A percentile compares a stretch with the other conserved stretches of the same genome.
phyloP scores from a whole-genome alignment of 495 filamentous ascomycete species.

The Tuber magnatum region DNA sequence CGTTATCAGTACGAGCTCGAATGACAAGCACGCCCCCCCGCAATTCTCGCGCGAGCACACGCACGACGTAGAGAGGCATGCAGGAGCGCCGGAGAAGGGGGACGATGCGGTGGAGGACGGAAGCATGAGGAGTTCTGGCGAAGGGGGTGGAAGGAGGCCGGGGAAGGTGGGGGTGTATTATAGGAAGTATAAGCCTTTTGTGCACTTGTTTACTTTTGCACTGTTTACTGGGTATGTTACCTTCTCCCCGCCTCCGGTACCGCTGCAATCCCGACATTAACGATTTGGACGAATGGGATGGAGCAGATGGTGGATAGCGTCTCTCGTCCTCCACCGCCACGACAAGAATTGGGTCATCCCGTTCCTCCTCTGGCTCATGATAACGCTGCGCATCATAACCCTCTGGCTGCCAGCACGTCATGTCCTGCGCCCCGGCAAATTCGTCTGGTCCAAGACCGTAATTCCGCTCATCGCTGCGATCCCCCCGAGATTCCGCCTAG shows the following conservation, averaged over 20 bases:
- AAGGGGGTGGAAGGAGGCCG: constrained; percentile 8
- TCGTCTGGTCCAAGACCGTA: constrained; percentile 59
- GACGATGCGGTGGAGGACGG: constrained; percentile 35
- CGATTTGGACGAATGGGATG: constrained; percentile 2
- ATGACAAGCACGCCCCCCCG: constrained; percentile 7
- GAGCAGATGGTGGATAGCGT: constrained; percentile 78
- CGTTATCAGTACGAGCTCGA: constrained; percentile 42
- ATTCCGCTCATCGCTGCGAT: constrained; percentile 49
- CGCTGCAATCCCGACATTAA: background rate
- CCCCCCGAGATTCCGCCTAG: constrained; percentile 57
- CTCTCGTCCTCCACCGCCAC: constrained; percentile 62
- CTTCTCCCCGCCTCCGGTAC: background rate
- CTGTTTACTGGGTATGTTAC: constrained; percentile 36
- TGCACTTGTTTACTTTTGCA: constrained; percentile 26
- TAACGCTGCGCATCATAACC: constrained; percentile 65
- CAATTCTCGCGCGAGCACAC: constrained; percentile 13
- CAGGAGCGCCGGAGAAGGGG: constrained; percentile 9
- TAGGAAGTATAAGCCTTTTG: constrained; percentile 23
- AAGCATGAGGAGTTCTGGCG: background rate
- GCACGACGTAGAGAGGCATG: constrained; percentile 41
- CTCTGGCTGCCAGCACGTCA: constrained; percentile 63
- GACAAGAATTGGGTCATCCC: constrained; percentile 73
- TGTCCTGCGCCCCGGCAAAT: constrained; percentile 57
- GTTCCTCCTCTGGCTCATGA: constrained; percentile 70
- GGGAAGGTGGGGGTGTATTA: constrained; percentile 3